Base-by-base conservation (phyloP, 495 filamentous ascomycete species). In the Hypoxylon crocopeplum region DNA sequence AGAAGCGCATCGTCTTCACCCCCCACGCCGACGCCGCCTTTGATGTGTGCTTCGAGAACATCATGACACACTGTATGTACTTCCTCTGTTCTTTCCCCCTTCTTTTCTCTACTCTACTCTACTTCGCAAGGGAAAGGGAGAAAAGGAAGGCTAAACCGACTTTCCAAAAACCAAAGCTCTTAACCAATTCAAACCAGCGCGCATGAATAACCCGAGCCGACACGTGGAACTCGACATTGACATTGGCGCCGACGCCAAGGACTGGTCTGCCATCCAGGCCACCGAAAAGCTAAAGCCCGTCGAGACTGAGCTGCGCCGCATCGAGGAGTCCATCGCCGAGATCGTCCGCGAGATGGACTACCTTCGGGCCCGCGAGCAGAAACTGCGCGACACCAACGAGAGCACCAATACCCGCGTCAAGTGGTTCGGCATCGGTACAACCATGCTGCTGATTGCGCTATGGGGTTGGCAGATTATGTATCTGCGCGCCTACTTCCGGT, bases 341-440 rank as follows among this genome's bases (percentile, higher is more conserved):
- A 85, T 95, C 61, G 90, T 93, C 25, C 75, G 75, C 42, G 91
- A 95, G 81, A 94, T 93, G 88, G 91, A 95, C 54, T 98, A 98
- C 79, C 86, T 98, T 36, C 83, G 95, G 49, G 70, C 77, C 6
- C 83, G 94, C 64, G 94, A 98, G 81, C 93, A 97, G 84, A 94
- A 90, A 76, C 86, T 98, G 48, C 83, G 94, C 67, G 94, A 98
- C 79, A 98, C 94, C 64, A 98, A 98, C 75, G 94, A 98, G 85
- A 97, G 93, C 80, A 98, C 94, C 48, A 98, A 98, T 78, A 93
- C 92, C 75, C 85, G 94, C 50, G 94, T 98, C 48, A 98, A 98
- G 78, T 98, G 91, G 91, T 98, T 98, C 74, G 93, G 92, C 1
- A 89, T 97, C 73, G 86, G 87, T 32, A 97, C 94, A 17, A 98